Conservation (phyloP, 2,329 filamentous ascomycete species). For the Penicillium fuscoglaucum region DNA sequence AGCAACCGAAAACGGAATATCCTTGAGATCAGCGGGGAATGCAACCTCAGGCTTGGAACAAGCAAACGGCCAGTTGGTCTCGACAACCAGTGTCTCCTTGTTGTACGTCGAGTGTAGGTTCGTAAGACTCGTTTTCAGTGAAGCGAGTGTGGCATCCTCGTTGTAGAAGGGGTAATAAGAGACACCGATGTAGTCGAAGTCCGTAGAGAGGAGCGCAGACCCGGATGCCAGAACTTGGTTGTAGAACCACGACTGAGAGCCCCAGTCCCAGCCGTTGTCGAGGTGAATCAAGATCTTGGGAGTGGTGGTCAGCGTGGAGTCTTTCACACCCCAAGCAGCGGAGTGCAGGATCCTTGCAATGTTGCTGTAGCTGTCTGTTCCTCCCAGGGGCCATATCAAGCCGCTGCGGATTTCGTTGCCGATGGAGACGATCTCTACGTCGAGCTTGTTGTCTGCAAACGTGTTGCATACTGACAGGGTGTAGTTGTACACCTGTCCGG, state of each 20-base stretch:
- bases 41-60: constrained; percentile 59
- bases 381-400: constrained; percentile 66
- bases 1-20: constrained; percentile 62
- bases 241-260: constrained; percentile 65
- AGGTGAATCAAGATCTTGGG: constrained; percentile 74
- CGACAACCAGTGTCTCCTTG: constrained; percentile 68
- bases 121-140: constrained; percentile 56
- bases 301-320: constrained; percentile 56
- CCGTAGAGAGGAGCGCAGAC: constrained; percentile 48
- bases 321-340: constrained; percentile 64
- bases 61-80: constrained; percentile 68
- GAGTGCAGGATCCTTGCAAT: constrained; percentile 65
- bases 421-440: constrained; percentile 65
- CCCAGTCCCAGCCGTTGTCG: constrained; percentile 73
- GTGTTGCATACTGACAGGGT: constrained; percentile 62
- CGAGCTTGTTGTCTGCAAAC: constrained; percentile 58
- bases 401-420: constrained; percentile 72
- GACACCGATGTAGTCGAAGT: constrained; percentile 72
- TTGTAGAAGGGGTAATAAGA: constrained; percentile 74
- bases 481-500: constrained; percentile 68
- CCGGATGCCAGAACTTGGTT: constrained; percentile 56
- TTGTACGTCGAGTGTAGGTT: constrained; percentile 63
- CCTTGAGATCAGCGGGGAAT: constrained; percentile 61
- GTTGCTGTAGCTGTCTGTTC: constrained; percentile 57
- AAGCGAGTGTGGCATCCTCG: constrained; percentile 57